phyloP scores from a whole-genome alignment of 1,284 basidiomycete species.

The Vanrija sp. region DNA sequence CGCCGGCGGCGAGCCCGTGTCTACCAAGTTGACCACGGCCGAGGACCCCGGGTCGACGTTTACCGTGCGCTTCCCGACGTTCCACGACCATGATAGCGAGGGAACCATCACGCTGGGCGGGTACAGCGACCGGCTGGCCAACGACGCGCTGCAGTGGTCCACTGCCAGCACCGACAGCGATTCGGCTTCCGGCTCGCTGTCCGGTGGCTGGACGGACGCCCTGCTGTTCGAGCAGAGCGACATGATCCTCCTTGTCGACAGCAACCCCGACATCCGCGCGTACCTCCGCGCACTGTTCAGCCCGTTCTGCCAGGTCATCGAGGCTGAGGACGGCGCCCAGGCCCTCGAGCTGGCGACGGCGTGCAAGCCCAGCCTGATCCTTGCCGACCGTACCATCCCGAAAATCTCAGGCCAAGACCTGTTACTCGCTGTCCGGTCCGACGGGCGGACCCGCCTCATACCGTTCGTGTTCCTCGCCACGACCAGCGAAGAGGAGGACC shows the following conservation, averaged over 20 bases:
- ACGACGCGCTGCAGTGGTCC: not conserved
- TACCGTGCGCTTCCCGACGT: slow-evolving; percentile 16
- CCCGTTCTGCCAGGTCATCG: slow-evolving; percentile 37
- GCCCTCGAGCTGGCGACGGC: slow-evolving; percentile 32
- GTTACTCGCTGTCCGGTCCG: slow-evolving; percentile 6
- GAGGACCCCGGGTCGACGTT: slow-evolving; percentile 12
- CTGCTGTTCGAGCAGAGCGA: slow-evolving; percentile 28
- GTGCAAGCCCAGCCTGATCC: slow-evolving; percentile 21
- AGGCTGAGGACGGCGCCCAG: slow-evolving; percentile 39
- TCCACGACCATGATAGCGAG: not conserved
- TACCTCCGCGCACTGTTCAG: slow-evolving; percentile 29
- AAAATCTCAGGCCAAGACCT: slow-evolving; percentile 20
- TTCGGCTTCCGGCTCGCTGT: not conserved
- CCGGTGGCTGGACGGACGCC: slow-evolving; percentile 1
- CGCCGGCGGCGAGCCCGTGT: too few species aligned
- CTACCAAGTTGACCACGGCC: too few species aligned
- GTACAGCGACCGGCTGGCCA: not conserved
- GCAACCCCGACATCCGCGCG: slow-evolving; percentile 27
- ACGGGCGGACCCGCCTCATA: slow-evolving; percentile 3
- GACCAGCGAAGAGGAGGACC: slow-evolving; percentile 17
- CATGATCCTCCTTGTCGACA: slow-evolving; percentile 28
- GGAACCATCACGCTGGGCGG: not conserved
- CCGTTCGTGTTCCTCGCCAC: slow-evolving; percentile 22
- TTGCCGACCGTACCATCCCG: slow-evolving; percentile 38
- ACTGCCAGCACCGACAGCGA: not conserved